Conservation (phyloP, 2,329 filamentous ascomycete species). For the Fusarium falciforme region DNA sequence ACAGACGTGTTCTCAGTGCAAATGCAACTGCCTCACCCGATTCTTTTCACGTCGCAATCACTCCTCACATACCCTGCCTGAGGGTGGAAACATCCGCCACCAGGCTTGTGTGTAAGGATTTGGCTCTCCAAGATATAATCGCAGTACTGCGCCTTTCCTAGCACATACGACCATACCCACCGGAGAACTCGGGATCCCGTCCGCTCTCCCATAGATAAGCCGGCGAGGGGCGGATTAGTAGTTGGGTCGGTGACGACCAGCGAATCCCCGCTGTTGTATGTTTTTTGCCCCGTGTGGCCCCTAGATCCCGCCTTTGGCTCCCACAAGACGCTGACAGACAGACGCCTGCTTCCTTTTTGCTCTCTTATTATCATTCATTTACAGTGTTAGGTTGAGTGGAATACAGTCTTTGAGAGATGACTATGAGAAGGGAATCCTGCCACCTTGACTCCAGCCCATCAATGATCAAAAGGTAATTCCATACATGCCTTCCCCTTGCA, state of each 20-base stretch:
- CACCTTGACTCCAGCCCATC: background rate
- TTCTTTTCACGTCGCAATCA: background rate
- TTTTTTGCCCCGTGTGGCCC: background rate
- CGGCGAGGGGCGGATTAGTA: background rate
- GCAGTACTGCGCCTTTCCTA: fast-evolving
- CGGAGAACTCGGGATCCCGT: background rate
- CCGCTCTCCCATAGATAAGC: background rate
- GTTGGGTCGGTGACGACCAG: background rate
- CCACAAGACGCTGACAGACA: background rate
- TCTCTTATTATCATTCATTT: background rate
- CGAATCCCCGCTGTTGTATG: background rate
- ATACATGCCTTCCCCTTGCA: slow-evolving; percentile 66
- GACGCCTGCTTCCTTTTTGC: background rate
- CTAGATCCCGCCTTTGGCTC: no score
- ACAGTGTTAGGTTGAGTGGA: background rate
- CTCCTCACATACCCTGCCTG: background rate
- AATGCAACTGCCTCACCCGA: background rate
- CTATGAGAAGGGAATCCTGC: background rate
- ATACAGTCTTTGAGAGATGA: background rate
- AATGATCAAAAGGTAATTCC: slow-evolving; percentile 49
- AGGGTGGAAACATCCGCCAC: background rate
- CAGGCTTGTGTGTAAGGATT: background rate
- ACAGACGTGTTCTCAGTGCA: background rate
- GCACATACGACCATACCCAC: background rate
- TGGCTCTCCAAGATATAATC: background rate